Evolutionary conservation across 139 green algal genomes (phyloP), one percentile per base, ranked within the genome.

Genomic region (Bryopsis sp.): DNA sequence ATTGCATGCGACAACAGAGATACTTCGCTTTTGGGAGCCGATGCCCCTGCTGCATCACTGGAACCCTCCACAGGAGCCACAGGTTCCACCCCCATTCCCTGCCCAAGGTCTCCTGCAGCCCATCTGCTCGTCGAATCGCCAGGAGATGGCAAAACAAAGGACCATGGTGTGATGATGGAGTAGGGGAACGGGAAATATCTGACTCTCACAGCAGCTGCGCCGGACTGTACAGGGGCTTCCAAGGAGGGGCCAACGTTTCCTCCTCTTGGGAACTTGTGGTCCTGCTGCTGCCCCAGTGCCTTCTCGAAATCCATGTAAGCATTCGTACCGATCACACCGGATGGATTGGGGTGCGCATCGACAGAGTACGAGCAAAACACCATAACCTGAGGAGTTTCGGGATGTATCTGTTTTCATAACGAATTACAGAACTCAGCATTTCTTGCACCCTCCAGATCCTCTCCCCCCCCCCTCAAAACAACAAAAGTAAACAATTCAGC

Each of bases 341-440:
- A 3, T 39, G 4, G 15, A 11, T 39, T 6, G 8, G 31, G 32
- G 43, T 65, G 58, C 4, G 58, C 58, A 65, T 65, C 31, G 4
- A 22, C 58, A 46, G 58, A 65, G 58, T 46, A 65, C 5, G 5
- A 32, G 29, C 58, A 65, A 22, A 46, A 65, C 6, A 65, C 43
- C 4, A 39, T 7, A 11, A 65, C 6, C 3, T 39, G 58, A 22
- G 8, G 15, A 24, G 15, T 35, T 22, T 26, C 26, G 31, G 58
- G 31, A 65, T 65, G 58, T 7, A 65, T 39, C 58, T 65, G 15
- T 26, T 46, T 24, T 46, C 11, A 65, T 24, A 39, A 39, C 6
- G n/a, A n/a, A n/a, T n/a, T n/a, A n/a, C n/a, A n/a, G n/a, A n/a
- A n/a, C n/a, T n/a, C n/a, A n/a, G n/a, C n/a, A n/a, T n/a, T n/a